These are phyloP conservation scores for Angophora floribunda DNA, from an alignment of 345 rosid genomes.

Conservation along the genomic window DNA sequence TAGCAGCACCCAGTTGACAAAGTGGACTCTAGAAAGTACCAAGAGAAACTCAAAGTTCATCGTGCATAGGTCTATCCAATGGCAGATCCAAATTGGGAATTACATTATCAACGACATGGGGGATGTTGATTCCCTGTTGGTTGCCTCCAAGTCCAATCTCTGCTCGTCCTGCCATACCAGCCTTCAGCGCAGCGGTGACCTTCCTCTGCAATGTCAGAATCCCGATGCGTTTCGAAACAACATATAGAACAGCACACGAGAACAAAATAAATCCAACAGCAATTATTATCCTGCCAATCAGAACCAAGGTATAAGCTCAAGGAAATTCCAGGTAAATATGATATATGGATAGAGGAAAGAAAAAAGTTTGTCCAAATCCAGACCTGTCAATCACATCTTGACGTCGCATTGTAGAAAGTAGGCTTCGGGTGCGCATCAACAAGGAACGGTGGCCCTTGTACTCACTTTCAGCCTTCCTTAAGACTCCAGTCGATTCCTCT, in stretches of 20 bases:
- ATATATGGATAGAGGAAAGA: background rate
- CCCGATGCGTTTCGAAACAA: slow-evolving; percentile 79
- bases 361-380: background rate
- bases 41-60: slow-evolving; percentile 49
- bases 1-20: background rate
- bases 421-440: slow-evolving; percentile 69
- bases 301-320: background rate
- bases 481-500: slow-evolving; percentile 84
- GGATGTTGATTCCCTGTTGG: slow-evolving; percentile 28
- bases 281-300: slow-evolving; percentile 50
- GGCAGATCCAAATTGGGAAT: slow-evolving; percentile 31
- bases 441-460: slow-evolving; percentile 88
- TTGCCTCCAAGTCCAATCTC: slow-evolving; percentile 18
- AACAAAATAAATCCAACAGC: slow-evolving; percentile 54
- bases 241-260: slow-evolving; percentile 75
- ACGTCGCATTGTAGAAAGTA: slow-evolving; percentile 87
- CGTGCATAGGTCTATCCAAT: slow-evolving; percentile 36
- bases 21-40: background rate
- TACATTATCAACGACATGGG: slow-evolving; percentile 24
- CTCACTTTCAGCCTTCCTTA: slow-evolving; percentile 85
- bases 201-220: slow-evolving; percentile 62
- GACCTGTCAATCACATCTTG: slow-evolving; percentile 89
- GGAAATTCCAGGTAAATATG: background rate
- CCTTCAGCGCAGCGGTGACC: slow-evolving; percentile 70
- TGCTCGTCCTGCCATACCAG: slow-evolving; percentile 49